Percentiles rank a stretch among this genome's conserved stretches.
phyloP scores from a whole-genome alignment of 1,284 basidiomycete genomes.

The Pseudomicrostroma phylloplanum region DNA sequence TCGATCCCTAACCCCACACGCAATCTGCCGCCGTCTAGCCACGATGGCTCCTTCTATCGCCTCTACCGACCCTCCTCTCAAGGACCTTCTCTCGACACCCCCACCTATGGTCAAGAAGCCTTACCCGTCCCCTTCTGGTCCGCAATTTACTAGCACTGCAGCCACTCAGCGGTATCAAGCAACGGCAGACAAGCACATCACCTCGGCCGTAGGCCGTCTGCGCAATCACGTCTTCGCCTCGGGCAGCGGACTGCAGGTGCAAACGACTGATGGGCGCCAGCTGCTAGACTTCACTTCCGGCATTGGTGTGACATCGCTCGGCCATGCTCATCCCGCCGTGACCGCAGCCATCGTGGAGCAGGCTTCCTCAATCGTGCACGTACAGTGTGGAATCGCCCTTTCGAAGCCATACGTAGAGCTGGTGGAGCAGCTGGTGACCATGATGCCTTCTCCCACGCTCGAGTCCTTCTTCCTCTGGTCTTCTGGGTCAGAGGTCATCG shows the following conservation, averaged over 20 bases:
- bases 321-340: constrained; percentile 44
- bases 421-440: constrained; percentile 60
- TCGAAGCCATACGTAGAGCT: constrained; percentile 33
- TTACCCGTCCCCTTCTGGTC: too few relatives aligned
- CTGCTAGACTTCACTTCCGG: constrained; percentile 46
- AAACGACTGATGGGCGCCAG: constrained; percentile 32
- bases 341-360: constrained; percentile 39
- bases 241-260: constrained; percentile 37
- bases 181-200: constrained; percentile 25
- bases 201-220: constrained; percentile 42
- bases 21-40: too few relatives aligned
- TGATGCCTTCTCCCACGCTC: constrained; percentile 64
- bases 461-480: constrained; percentile 78
- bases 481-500: constrained; percentile 83
- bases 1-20: too few relatives aligned
- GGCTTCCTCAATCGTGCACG: constrained; percentile 41
- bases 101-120: too few relatives aligned
- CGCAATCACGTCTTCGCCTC: constrained; percentile 36
- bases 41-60: too few relatives aligned
- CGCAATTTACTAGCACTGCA: too few relatives aligned
- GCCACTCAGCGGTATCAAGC: background rate
- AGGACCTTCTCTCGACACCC: too few relatives aligned
- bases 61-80: too few relatives aligned
- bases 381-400: constrained; percentile 38
- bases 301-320: constrained; percentile 46